Percentiles rank a stretch among this genome's conserved stretches.
These are phyloP conservation scores for Pseudogymnoascus destructans DNA, from an alignment of 2,329 filamentous ascomycete genomes.

Conservation along the genomic window DNA sequence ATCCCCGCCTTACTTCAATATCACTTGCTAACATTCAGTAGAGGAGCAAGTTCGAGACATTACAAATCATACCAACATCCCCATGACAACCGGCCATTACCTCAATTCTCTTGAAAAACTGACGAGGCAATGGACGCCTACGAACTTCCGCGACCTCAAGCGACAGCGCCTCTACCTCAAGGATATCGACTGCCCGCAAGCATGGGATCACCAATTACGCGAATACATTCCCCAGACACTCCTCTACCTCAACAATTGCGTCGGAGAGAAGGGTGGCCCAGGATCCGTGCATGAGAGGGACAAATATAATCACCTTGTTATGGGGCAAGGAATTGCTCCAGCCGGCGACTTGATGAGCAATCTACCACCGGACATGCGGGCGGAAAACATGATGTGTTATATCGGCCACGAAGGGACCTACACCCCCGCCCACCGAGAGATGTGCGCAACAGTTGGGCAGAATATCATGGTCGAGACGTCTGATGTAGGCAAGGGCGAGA, in stretches of 20 bases:
- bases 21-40: conserved; percentile 28
- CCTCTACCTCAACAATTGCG: conserved; percentile 80
- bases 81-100: conserved; percentile 82
- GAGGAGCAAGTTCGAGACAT: conserved; percentile 81
- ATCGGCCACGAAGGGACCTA: conserved; percentile 96
- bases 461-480: conserved; percentile 98
- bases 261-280: conserved; percentile 42
- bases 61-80: conserved; percentile 55
- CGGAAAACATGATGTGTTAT: conserved; percentile 96
- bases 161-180: conserved; percentile 88
- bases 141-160: conserved; percentile 64
- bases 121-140: conserved; percentile 64
- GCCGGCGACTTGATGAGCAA: conserved; percentile 93
- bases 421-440: conserved; percentile 88
- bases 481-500: conserved; percentile 56
- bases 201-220: conserved; percentile 72
- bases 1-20: not conserved
- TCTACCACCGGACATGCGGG: conserved; percentile 73
- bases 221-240: conserved; percentile 68
- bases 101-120: conserved; percentile 74
- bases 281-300: conserved; percentile 37
- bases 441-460: conserved; percentile 91
- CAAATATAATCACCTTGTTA: conserved; percentile 29
- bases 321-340: conserved; percentile 38
- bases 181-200: conserved; percentile 84